Evolutionary conservation across 805 yeast genomes (phyloP).

Genomic region (Nakazawaea sp.): DNA sequence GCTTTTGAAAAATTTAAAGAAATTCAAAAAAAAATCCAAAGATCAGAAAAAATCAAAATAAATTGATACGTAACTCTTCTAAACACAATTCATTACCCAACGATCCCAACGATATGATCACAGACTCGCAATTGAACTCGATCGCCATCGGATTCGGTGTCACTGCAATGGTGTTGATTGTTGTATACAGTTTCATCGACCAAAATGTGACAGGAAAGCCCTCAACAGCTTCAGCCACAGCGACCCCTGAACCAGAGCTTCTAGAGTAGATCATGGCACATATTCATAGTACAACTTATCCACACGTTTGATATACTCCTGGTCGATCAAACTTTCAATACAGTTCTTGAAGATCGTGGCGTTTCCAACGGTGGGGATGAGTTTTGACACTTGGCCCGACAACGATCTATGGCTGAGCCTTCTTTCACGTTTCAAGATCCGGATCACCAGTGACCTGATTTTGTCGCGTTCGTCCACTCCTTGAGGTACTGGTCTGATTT

Average conservation of each 20-base stretch:
- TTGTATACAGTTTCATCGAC: slow-evolving; percentile 50
- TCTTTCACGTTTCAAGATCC: slow-evolving; percentile 22
- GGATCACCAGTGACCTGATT: slow-evolving; percentile 21
- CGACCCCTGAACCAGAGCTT: not conserved
- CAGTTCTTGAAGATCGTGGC: not conserved
- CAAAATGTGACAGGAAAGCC: not conserved
- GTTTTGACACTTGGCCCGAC: too few relatives aligned
- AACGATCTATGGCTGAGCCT: not conserved
- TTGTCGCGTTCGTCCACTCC: slow-evolving; percentile 22
- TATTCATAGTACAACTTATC: too few relatives aligned
- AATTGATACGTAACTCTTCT: too few relatives aligned
- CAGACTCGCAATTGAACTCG: slow-evolving; percentile 72
- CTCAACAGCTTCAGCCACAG: too few relatives aligned
- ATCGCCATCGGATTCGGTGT: slow-evolving; percentile 72
- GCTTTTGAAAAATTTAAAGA: not conserved
- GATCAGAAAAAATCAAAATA: too few relatives aligned
- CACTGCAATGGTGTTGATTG: slow-evolving; percentile 60
- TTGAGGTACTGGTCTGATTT: not conserved
- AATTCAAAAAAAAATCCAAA: not conserved
- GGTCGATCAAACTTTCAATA: slow-evolving; percentile 27
- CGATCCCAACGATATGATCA: too few relatives aligned
- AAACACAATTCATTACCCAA: too few relatives aligned
- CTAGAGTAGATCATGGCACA: too few relatives aligned
- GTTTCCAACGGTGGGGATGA: too few relatives aligned
- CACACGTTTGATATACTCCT: slow-evolving; percentile 24